Percentiles rank a stretch among this genome's conserved stretches.
These are phyloP conservation scores for Dimocarpus longan DNA, from an alignment of 345 rosid species.

Conservation along the genomic window DNA sequence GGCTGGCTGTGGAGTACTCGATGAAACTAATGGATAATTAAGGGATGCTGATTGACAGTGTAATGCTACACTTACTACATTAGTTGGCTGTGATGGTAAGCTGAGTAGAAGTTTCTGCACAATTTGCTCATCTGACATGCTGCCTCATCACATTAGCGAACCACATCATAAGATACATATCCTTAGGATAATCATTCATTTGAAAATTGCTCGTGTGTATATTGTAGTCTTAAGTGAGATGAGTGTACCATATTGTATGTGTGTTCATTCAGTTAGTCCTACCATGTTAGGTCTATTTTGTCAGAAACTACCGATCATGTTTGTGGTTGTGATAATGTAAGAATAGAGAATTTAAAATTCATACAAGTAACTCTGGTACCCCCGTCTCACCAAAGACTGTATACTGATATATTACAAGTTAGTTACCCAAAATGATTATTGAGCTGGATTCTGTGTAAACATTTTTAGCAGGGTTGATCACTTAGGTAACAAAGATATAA, in stretches of 20 bases:
- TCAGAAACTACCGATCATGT: neutral
- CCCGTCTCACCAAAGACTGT: neutral
- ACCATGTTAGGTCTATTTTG: neutral
- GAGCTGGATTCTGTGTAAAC: neutral
- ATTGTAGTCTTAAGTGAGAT: neutral
- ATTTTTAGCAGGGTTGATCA: neutral
- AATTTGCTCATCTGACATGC: neutral
- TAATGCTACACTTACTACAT: neutral
- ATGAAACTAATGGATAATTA: neutral
- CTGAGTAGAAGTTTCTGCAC: neutral
- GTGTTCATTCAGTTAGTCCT: neutral
- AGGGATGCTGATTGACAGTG: neutral
- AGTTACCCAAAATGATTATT: neutral
- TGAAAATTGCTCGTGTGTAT: neutral
- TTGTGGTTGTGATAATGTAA: neutral
- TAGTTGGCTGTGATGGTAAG: neutral
- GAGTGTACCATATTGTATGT: neutral
- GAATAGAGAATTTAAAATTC: neutral
- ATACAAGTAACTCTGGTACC: neutral
- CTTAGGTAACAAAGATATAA: too few relatives aligned
- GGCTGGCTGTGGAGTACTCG: neutral
- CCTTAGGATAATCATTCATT: neutral
- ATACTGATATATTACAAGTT: neutral
- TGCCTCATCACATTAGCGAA: neutral
- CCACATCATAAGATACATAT: neutral